These are phyloP conservation scores for Graphiopsis chlorocephala DNA, from an alignment of 2,329 filamentous ascomycete genomes.

Conservation along the genomic window DNA sequence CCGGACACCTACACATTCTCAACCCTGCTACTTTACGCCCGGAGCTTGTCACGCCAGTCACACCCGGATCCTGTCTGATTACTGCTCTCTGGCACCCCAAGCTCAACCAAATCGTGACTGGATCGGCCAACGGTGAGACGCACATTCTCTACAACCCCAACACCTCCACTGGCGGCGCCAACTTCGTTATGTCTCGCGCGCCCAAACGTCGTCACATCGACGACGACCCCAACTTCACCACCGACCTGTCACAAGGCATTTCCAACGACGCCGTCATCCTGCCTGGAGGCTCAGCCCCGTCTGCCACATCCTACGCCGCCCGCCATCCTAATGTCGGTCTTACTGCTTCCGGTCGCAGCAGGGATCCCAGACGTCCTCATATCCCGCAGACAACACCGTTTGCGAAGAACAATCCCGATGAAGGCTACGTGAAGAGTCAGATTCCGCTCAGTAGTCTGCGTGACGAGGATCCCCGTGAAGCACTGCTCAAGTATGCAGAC, in stretches of 20 bases:
- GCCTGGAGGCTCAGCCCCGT: slow-evolving; percentile 45
- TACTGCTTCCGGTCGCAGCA: slow-evolving; percentile 71
- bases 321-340: slow-evolving; percentile 70
- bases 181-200: slow-evolving; percentile 85
- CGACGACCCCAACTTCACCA: slow-evolving; percentile 83
- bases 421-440: slow-evolving; percentile 80
- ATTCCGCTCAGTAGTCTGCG: slow-evolving; percentile 90
- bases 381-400: slow-evolving; percentile 84
- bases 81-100: slow-evolving; percentile 88
- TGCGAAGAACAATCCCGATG: slow-evolving; percentile 83
- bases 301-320: slow-evolving; percentile 50
- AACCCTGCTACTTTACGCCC: slow-evolving; percentile 86
- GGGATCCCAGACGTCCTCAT: slow-evolving; percentile 81
- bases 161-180: slow-evolving; percentile 77
- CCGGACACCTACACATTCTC: slow-evolving; percentile 84
- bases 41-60: slow-evolving; percentile 85
- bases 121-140: slow-evolving; percentile 85
- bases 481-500: slow-evolving; percentile 90
- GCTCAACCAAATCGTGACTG: slow-evolving; percentile 93
- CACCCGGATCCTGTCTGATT: slow-evolving; percentile 76
- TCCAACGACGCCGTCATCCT: slow-evolving; percentile 78
- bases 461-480: slow-evolving; percentile 93
- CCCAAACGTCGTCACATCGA: slow-evolving; percentile 95
- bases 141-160: slow-evolving; percentile 87
- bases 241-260: slow-evolving; percentile 75